phyloP scores from a whole-genome alignment of 768 basidiomycete species.

The Collybia nuda region DNA sequence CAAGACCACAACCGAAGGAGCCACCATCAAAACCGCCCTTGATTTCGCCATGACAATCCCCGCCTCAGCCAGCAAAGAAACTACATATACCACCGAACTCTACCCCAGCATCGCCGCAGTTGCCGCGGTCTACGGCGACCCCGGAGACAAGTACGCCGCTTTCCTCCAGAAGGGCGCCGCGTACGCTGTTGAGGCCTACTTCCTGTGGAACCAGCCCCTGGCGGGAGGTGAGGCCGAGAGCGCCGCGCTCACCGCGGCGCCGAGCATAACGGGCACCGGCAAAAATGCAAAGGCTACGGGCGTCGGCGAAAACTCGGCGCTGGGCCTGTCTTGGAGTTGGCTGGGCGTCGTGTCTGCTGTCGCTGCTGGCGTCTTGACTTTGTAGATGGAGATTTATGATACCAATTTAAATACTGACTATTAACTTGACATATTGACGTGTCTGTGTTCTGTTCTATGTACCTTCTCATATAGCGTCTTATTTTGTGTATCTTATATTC shows the following conservation, averaged over 20 bases:
- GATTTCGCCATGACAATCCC: constrained; percentile 55
- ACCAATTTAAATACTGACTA: no score
- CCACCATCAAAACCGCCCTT: constrained; percentile 58
- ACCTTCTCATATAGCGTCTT: no score
- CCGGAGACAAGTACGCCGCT: constrained; percentile 50
- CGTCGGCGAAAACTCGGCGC: no score
- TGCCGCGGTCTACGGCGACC: constrained; percentile 59
- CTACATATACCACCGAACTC: constrained; percentile 45
- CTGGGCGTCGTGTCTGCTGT: no score
- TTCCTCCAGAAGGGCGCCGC: constrained; percentile 38
- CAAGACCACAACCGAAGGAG: constrained; percentile 43
- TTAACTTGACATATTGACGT: no score
- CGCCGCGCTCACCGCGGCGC: not conserved
- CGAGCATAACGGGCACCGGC: no score
- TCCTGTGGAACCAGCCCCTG: constrained; percentile 58
- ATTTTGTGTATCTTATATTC: no score
- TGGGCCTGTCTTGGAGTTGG: no score
- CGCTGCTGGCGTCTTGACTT: no score
- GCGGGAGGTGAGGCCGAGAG: constrained; percentile 25
- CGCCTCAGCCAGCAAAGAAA: constrained; percentile 28
- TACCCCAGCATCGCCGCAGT: constrained; percentile 59
- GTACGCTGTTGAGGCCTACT: constrained; percentile 46
- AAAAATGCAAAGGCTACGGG: no score
- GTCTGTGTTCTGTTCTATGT: no score
- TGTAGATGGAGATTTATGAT: no score